A percentile compares a stretch with the other conserved stretches of the same genome.
Conservation (phyloP, 768 basidiomycete species). For the Megacollybia marginata region DNA sequence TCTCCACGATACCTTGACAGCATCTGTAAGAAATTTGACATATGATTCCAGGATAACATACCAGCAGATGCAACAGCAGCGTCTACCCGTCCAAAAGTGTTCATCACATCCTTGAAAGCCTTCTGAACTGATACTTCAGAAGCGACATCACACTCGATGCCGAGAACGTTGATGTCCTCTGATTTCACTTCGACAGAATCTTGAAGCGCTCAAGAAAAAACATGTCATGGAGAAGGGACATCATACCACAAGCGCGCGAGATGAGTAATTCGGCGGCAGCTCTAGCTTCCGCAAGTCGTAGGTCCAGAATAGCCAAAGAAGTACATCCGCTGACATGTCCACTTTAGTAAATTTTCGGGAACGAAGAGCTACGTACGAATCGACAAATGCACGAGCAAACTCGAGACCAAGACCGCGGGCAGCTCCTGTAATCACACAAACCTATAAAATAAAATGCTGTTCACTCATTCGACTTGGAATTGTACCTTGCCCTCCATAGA, state of each 20-base stretch:
- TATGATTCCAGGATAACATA: conserved; percentile 18
- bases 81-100: conserved; percentile 66
- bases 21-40: conserved; percentile 1
- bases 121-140: conserved; percentile 72
- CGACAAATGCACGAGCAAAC: conserved; percentile 85
- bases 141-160: conserved; percentile 83
- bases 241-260: conserved; percentile 42
- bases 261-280: conserved; percentile 64
- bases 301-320: conserved; percentile 72
- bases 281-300: conserved; percentile 63
- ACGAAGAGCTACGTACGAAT: conserved; percentile 49
- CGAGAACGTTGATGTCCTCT: conserved; percentile 59
- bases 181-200: conserved; percentile 46
- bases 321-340: conserved; percentile 61
- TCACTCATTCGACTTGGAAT: neutral
- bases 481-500: conserved; percentile 73
- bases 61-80: conserved; percentile 87
- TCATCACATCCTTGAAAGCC: conserved; percentile 59
- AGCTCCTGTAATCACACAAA: conserved; percentile 89
- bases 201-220: conserved; percentile 19
- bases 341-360: neutral
- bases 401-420: conserved; percentile 87
- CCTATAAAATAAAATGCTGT: conserved; percentile 33
- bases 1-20: conserved; percentile 71
- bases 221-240: neutral